These are phyloP conservation scores for Bathelium albidoporum DNA, from an alignment of 495 filamentous ascomycete genomes.

Conservation along the genomic window DNA sequence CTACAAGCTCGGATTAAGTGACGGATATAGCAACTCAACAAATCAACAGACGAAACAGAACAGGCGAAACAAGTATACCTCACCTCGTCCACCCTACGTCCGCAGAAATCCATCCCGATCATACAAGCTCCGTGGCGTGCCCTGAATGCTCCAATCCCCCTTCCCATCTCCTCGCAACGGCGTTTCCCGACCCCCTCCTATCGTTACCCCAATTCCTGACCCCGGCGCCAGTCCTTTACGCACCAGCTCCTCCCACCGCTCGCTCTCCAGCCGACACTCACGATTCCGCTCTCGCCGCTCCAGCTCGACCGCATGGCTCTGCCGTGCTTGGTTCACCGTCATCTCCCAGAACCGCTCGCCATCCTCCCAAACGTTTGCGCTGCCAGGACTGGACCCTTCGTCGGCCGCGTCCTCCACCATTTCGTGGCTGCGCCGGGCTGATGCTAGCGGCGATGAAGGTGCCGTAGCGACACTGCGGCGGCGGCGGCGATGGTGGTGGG, in stretches of 20 bases:
- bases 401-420: not conserved
- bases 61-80: not conserved
- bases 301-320: not conserved
- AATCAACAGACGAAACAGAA: not conserved
- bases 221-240: not conserved
- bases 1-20: not conserved
- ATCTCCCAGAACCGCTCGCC: constrained; percentile 20
- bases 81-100: constrained; percentile 30
- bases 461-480: not conserved
- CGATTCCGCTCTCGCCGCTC: not conserved
- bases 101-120: constrained; percentile 38
- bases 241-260: not conserved
- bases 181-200: not conserved
- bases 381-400: not conserved
- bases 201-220: not conserved
- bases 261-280: not conserved
- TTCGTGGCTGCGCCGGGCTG: not conserved
- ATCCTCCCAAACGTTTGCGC: constrained; percentile 22
- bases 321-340: not conserved
- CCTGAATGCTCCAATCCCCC: constrained; percentile 11
- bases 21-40: not conserved
- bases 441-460: not conserved
- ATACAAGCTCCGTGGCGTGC: constrained; percentile 28
- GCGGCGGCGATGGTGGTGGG: not conserved
- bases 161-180: constrained; percentile 5